Evolutionary conservation across 2,329 filamentous ascomycete genomes (phyloP), one percentile per base, ranked within the genome.

Genomic region (Daldinia sp.): DNA sequence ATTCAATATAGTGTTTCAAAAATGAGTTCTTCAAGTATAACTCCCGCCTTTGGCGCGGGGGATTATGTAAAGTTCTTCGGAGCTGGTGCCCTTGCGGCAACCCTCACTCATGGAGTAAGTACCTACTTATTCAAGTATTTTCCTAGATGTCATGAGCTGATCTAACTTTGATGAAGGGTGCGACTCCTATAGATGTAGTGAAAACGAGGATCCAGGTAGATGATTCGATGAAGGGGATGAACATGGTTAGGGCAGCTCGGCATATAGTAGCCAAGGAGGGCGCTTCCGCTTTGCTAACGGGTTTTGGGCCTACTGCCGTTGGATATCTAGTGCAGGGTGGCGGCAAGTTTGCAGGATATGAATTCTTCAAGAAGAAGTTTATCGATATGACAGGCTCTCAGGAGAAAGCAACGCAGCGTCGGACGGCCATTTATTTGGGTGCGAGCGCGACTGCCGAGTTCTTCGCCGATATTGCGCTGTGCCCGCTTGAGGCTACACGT

Each of bases 181-280:
- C 82, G 12, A 87, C 85, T 4, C 85, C 85, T 50, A 87, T 84
- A 69, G 83, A 83, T 78, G 94, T 94, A 79, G 92, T 97, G 83
- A 97, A 97, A 88, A 97, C 93, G 76, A 89, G 93, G 77, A 95
- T 97, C 80, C 93, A 97, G 83, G 92, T 97, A 79, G 93, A 97
- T 83, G 93, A 93, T 76, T 87, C 85, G 73, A 90, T 93, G 82
- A 96, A 96, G 85, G 94, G 94, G 82, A 87, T 88, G 77, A 93
- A 93, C 81, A 89, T 97, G 87, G 85, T 96, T 79, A 89, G 89
- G 78, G 92, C 92, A 64, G 93, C 90, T 82, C 88, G 88, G 73
- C 89, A 92, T 81, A 93, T 97, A 81, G 87, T 96, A 77, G 85
- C 85, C 74, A 91, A 89, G 72, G 93, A 97, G 83, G 93, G 93